These are phyloP conservation scores for Coelastrella sp. DNA, from an alignment of 139 green algal species.

Conservation along the genomic window DNA sequence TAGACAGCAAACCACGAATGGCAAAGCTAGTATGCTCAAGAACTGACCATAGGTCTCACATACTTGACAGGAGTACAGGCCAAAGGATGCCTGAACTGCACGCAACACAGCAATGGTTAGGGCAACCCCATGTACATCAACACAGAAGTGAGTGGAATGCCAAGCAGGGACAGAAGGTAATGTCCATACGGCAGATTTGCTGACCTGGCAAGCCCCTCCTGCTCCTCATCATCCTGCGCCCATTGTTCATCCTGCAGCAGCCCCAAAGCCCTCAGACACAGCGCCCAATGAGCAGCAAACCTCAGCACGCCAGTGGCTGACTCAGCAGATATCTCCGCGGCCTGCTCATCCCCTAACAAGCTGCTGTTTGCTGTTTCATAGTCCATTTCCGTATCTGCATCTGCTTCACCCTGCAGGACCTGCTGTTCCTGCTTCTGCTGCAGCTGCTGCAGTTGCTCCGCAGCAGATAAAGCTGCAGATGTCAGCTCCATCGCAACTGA, in stretches of 20 bases:
- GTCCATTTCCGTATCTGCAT: conserved; percentile 13
- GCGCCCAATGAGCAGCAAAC: conserved; percentile 77
- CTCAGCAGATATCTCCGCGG: background rate
- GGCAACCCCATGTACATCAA: no score
- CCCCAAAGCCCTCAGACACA: conserved; percentile 69
- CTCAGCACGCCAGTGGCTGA: background rate
- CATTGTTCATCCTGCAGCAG: conserved; percentile 47
- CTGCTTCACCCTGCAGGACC: background rate
- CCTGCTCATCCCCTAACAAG: background rate
- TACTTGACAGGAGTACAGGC: no score
- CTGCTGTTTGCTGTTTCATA: background rate
- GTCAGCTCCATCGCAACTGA: background rate
- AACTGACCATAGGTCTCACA: no score
- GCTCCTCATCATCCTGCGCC: conserved; percentile 24
- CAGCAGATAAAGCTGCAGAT: background rate
- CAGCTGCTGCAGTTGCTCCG: conserved; percentile 40
- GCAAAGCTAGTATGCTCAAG: no score
- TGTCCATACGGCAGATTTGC: no score
- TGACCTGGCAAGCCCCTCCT: conserved; percentile 32
- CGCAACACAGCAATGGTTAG: no score
- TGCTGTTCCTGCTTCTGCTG: conserved; percentile 9
- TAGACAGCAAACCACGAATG: no score
- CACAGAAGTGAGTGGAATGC: no score
- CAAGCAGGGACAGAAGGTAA: no score
- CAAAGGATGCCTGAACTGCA: no score